Percentiles rank a stretch among this genome's conserved stretches.
Conservation (phyloP, 2,329 filamentous ascomycete genomes). For the Pseudogymnoascus sp. region DNA sequence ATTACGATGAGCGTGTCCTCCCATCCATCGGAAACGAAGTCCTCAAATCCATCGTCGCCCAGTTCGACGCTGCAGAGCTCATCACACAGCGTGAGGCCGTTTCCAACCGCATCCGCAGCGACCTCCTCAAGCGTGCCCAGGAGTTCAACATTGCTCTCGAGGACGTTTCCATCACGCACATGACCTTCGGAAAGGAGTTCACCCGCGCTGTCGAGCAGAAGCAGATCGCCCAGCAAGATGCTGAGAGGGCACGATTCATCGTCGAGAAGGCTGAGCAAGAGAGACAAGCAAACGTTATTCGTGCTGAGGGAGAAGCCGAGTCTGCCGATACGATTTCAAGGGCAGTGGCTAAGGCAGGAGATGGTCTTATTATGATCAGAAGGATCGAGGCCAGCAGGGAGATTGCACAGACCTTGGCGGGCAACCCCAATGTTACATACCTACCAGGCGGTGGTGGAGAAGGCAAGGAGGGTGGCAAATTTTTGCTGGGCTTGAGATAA, state of each 20-base stretch:
- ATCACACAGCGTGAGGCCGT: conserved; percentile 99
- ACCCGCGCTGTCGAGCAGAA: conserved; percentile 99
- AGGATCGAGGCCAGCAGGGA: conserved; percentile 95
- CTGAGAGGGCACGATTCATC: conserved; percentile 93
- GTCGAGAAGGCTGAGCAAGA: conserved; percentile 99
- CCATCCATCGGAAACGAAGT: conserved; percentile 99
- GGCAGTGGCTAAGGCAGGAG: conserved; percentile 85
- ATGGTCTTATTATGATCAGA: conserved; percentile 90
- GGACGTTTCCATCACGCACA: conserved; percentile 98
- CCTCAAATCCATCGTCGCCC: conserved; percentile 94
- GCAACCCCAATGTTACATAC: conserved; percentile 94
- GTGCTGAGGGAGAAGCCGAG: conserved; percentile 95
- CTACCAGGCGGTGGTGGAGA: conserved; percentile 69
- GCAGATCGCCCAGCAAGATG: conserved; percentile 99
- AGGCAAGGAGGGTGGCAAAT: conserved; percentile 45
- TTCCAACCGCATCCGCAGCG: conserved; percentile 83
- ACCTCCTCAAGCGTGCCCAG: conserved; percentile 82
- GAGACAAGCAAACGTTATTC: conserved; percentile 95
- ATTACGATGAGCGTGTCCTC: conserved; percentile 97
- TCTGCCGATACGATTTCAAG: conserved; percentile 90
- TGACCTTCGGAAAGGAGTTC: conserved; percentile 99
- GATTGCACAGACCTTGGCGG: conserved; percentile 80
- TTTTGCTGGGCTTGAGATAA: conserved; percentile 56
- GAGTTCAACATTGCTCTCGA: conserved; percentile 99
- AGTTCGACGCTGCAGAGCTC: conserved; percentile 96